Evolutionary conservation across 2,329 filamentous ascomycete species (phyloP).

Genomic region (Dendrostoma leiphaemia): DNA sequence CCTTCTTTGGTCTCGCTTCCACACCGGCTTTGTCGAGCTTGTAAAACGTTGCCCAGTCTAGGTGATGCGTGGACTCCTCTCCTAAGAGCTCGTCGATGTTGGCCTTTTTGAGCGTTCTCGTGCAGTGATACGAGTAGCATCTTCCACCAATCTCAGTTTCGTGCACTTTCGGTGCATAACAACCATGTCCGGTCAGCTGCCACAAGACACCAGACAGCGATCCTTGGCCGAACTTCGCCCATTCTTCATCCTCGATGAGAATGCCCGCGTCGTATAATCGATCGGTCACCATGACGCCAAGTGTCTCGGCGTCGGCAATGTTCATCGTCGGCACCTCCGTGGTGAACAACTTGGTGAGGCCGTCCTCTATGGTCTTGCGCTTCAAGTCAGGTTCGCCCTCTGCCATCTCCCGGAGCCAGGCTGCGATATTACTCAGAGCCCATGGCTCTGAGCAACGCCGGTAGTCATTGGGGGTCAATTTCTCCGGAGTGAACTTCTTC

Average conservation of each 20-base stretch:
- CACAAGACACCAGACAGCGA: conserved; percentile 86
- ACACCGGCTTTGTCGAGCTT: conserved; percentile 75
- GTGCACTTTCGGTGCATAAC: conserved; percentile 85
- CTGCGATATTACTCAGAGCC: conserved; percentile 84
- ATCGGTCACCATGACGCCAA: conserved; percentile 74
- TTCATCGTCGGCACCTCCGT: conserved; percentile 98
- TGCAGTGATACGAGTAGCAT: conserved; percentile 93
- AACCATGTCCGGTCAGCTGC: conserved; percentile 88
- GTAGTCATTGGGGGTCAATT: conserved; percentile 78
- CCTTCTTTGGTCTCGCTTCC: conserved; percentile 73
- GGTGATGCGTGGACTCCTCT: conserved; percentile 65
- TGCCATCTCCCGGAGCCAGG: conserved; percentile 85
- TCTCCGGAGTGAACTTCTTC: conserved; percentile 81
- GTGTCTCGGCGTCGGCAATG: conserved; percentile 87
- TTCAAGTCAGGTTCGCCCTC: conserved; percentile 89
- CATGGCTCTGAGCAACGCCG: conserved; percentile 85
- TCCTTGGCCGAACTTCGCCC: conserved; percentile 87
- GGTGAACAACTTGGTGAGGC: conserved; percentile 84
- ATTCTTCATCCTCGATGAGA: conserved; percentile 87
- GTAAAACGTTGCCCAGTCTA: conserved; percentile 91
- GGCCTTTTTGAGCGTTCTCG: conserved; percentile 90
- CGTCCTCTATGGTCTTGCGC: conserved; percentile 81
- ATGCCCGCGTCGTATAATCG: conserved; percentile 78
- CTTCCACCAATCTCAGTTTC: conserved; percentile 66
- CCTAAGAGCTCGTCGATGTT: conserved; percentile 74